These are phyloP conservation scores for Suillus lakei DNA, from an alignment of 768 basidiomycete species.

Conservation along the genomic window DNA sequence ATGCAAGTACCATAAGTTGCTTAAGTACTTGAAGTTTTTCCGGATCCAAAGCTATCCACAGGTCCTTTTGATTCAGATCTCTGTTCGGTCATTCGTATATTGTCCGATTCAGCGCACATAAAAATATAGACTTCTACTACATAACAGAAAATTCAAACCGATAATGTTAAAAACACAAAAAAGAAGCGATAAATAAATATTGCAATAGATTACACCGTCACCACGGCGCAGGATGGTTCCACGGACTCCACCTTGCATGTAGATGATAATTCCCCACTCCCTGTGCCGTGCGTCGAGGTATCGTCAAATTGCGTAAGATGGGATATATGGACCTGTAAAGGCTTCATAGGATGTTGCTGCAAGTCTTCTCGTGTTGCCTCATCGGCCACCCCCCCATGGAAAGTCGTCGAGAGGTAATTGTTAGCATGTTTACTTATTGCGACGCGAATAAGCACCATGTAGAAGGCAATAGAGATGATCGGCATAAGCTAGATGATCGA, in stretches of 20 bases:
- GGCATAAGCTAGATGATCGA: slow-evolving; percentile 5
- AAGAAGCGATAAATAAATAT: neutral
- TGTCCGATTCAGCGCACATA: neutral
- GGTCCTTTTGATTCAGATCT: neutral
- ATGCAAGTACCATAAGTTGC: too few species aligned
- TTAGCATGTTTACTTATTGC: neutral
- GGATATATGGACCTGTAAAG: slow-evolving; percentile 9
- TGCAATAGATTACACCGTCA: neutral
- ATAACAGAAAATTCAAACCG: neutral
- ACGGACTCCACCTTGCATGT: neutral
- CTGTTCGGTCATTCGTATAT: neutral
- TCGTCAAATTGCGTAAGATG: neutral
- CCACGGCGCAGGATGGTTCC: neutral
- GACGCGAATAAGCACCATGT: slow-evolving; percentile 13
- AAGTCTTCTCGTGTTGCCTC: neutral
- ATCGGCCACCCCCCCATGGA: neutral
- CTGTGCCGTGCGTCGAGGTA: neutral
- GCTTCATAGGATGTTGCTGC: neutral
- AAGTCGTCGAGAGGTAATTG: neutral
- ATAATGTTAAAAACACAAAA: neutral
- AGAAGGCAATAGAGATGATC: slow-evolving; percentile 17
- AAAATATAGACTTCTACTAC: neutral
- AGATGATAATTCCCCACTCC: neutral
- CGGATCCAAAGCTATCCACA: neutral
- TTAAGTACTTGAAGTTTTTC: neutral